Evolutionary conservation across 2,329 filamentous ascomycete genomes (phyloP), one percentile per base, ranked within the genome.

Genomic region (Ceratocystis diversiconidia): DNA sequence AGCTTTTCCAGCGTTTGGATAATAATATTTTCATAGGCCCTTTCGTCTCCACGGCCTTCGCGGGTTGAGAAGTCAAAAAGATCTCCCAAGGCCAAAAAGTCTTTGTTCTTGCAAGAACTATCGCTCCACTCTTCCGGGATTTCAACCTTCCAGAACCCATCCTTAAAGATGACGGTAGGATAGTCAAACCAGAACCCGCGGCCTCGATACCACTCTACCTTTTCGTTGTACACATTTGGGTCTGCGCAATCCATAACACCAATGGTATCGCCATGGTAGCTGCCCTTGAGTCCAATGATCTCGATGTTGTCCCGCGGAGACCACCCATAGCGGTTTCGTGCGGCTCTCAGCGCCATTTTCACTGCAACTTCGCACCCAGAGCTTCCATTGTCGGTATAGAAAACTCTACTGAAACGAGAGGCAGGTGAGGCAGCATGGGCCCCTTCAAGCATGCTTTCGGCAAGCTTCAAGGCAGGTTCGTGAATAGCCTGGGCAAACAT

Each of bases 231-330:
- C 0, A 83, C 82, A 43, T 83, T 86, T 0, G 90, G 89, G 71
- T 94, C 89, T 0, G 88, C 85, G 64, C 85, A 88, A 73, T 94
- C 89, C 90, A 95, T 94, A 0, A 88, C 89, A 0, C 90, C 90
- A 60, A 95, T 91, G 0, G 90, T 95, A 71, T 95, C 90, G 1
- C 90, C 90, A 70, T 95, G 90, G 70, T 95, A 95, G 69, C 87
- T 88, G 0, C 89, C 89, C 72, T 86, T 88, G 8, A 95, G 76
- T 0, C 90, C 90, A 2, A 95, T 73, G 1, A 94, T 82, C 2
- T 83, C 83, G 10, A 92, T 78, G 61, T 84, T 80, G 1, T 80
- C 76, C 15, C 76, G 77, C 0, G 80, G 76, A 48, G 79, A 76
- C 85, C 86, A 90, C 8, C 79, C 81, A 69, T 91, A 91, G 7